Conservation (phyloP, 2,329 filamentous ascomycete species). For the Lecanosticta acicola region DNA sequence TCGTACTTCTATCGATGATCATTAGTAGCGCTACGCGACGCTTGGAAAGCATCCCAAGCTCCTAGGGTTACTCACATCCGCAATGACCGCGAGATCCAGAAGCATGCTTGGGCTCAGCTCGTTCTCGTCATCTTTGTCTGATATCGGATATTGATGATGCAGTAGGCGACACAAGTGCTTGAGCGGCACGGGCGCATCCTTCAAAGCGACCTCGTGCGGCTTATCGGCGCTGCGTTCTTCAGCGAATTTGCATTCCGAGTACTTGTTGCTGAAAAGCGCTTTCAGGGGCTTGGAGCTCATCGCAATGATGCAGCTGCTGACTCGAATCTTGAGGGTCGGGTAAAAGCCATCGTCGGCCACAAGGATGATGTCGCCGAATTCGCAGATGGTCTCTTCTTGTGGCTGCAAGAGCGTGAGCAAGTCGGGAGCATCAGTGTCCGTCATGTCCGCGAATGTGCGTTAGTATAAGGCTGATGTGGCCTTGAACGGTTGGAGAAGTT, state of each 20-base stretch:
- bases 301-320: slow-evolving; percentile 17
- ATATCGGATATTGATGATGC: slow-evolving; percentile 3
- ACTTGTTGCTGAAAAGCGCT: slow-evolving; percentile 15
- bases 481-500: too few species aligned
- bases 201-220: slow-evolving; percentile 9
- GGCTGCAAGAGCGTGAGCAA: slow-evolving; percentile 11
- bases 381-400: slow-evolving; percentile 9
- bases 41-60: neutral
- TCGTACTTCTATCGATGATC: slow-evolving; percentile 11
- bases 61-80: slow-evolving; percentile 9
- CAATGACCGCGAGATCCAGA: slow-evolving; percentile 11
- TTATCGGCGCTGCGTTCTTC: neutral
- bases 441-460: neutral
- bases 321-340: slow-evolving; percentile 11
- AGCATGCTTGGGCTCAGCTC: neutral
- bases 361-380: slow-evolving; percentile 18
- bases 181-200: slow-evolving; percentile 8
- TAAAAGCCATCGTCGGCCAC: slow-evolving; percentile 13
- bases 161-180: slow-evolving; percentile 10
- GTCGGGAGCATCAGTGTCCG: neutral
- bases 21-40: neutral
- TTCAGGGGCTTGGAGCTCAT: slow-evolving; percentile 14
- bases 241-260: slow-evolving; percentile 10
- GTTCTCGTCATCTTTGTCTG: neutral
- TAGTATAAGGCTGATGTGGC: neutral